These are phyloP conservation scores for Botryotinia narcissicola DNA, from an alignment of 2,329 filamentous ascomycete genomes.

Conservation along the genomic window DNA sequence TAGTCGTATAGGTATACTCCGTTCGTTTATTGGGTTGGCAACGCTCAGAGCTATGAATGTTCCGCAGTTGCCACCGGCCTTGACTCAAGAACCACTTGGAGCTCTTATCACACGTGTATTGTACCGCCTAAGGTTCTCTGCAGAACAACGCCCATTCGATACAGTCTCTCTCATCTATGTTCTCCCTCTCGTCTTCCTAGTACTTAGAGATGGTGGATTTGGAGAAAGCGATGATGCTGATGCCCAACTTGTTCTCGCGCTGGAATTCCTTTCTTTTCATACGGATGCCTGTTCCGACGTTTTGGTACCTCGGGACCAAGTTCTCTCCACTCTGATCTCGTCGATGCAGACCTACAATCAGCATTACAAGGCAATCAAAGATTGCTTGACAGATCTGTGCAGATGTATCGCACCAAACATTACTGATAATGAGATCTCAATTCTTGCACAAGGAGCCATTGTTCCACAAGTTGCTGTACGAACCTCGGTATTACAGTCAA, in stretches of 20 bases:
- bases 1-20: conserved; percentile 68
- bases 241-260: conserved; percentile 81
- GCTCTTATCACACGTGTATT: conserved; percentile 83
- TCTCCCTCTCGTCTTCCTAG: conserved; percentile 74
- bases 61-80: conserved; percentile 66
- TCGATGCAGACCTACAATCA: conserved; percentile 88
- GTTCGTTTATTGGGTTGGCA: conserved; percentile 83
- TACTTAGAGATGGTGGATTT: conserved; percentile 78
- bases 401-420: conserved; percentile 84
- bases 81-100: conserved; percentile 78
- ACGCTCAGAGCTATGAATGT: conserved; percentile 77
- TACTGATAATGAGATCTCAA: conserved; percentile 64
- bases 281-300: conserved; percentile 74
- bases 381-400: conserved; percentile 83
- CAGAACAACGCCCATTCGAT: conserved; percentile 93
- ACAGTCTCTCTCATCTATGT: conserved; percentile 83
- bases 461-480: conserved; percentile 78
- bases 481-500: conserved; percentile 81
- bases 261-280: conserved; percentile 88
- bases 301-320: conserved; percentile 70
- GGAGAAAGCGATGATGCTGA: conserved; percentile 77
- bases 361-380: conserved; percentile 93
- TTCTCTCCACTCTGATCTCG: conserved; percentile 68
- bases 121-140: conserved; percentile 84
- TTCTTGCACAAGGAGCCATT: conserved; percentile 75